Conservation (phyloP, 208 protist species). For the Angomonas deanei region DNA sequence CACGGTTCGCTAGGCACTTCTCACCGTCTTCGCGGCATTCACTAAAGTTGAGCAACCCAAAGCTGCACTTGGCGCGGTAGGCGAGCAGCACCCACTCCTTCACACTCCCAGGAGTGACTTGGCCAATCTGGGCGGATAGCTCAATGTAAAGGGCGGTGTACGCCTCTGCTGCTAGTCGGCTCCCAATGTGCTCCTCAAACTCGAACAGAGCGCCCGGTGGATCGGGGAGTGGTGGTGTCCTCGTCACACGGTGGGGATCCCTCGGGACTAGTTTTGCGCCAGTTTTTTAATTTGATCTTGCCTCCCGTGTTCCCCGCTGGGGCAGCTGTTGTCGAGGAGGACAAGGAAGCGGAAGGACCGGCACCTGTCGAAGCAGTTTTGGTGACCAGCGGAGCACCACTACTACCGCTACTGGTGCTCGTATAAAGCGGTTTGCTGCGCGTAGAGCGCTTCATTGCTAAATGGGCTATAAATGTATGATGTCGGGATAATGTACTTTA, state of each 20-base stretch:
- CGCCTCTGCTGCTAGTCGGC: not conserved
- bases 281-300: no score
- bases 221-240: not conserved
- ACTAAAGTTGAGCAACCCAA: slow-evolving; percentile 59
- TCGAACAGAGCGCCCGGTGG: not conserved
- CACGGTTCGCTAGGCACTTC: not conserved
- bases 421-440: not conserved
- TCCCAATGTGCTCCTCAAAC: not conserved
- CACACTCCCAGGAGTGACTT: no score
- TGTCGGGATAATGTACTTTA: no score
- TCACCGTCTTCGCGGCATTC: slow-evolving; percentile 43
- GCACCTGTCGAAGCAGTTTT: no score
- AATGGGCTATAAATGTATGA: not conserved
- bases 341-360: no score
- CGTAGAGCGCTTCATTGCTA: not conserved
- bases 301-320: no score
- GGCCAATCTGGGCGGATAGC: slow-evolving; percentile 12
- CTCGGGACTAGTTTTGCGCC: no score
- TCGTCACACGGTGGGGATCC: no score
- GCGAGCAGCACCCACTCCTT: slow-evolving; percentile 21
- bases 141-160: slow-evolving; percentile 16
- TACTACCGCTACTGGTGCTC: not conserved
- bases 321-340: no score
- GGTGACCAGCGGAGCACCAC: not conserved
- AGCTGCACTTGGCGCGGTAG: slow-evolving; percentile 52